Evolutionary conservation across 2,329 filamentous ascomycete species (phyloP), one percentile per base, ranked within the genome.

Genomic region (Nothomitra cinnamomea): DNA sequence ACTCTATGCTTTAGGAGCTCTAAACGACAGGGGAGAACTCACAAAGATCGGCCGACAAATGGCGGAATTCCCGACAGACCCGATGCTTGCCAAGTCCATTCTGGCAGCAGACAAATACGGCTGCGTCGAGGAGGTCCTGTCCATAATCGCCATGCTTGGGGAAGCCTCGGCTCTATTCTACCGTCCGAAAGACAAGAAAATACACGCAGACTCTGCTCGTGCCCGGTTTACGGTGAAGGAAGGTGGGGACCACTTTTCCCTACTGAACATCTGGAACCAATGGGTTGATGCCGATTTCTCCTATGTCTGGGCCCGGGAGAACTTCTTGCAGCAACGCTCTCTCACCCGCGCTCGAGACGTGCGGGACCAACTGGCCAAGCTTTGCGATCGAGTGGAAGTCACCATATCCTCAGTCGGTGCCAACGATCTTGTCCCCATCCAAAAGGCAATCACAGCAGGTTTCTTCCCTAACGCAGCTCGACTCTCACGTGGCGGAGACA

Each of bases 181-280:
- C 75, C 78, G 88, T 0, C 89, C 92, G 19, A 95, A 95, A 65
- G 89, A 98, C 69, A 95, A 96, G 73, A 95, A 95, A 66, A 83
- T 95, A 25, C 87, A 95, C 62, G 92, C 92, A 12, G 90, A 98
- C 66, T 87, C 85, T 57, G 92, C 92, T 0, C 81, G 88, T 13
- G 83, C 84, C 36, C 80, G 90, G 1, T 96, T 96, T 68, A 94
- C 87, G 0, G 74, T 90, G 64, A 87, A 87, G 61, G 88, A 94
- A 57, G 89, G 89, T 36, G 92, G 92, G 42, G 92, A 98, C 64
- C 86, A 95, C 61, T 65, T 92, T 3, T 88, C 87, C 0, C 77
- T 94, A 1, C 78, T 96, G 49, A 95, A 95, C 62, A 83, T 98
- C 60, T 98, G 83, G 81, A 90, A 92, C 61, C 86, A 95, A 65